Evolutionary conservation across 202 grass and related monocot species (phyloP).

Genomic region (Zizania palustris): DNA sequence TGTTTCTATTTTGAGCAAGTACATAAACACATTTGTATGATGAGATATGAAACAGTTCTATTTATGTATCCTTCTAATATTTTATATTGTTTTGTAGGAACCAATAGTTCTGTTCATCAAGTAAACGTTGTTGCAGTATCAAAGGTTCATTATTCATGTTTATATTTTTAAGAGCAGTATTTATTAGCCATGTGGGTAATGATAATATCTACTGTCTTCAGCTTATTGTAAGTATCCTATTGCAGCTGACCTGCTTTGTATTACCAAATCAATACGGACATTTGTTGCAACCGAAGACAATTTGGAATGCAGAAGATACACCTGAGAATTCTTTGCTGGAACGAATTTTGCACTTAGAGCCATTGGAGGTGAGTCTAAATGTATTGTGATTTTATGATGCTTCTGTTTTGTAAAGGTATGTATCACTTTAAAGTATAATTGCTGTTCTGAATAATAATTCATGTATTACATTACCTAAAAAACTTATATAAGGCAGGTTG

Average conservation of each 20-base stretch:
- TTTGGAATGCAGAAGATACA: slow-evolving; percentile 88
- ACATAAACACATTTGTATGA: slow-evolving; percentile 8
- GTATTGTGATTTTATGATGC: not conserved
- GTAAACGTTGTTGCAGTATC: slow-evolving; percentile 70
- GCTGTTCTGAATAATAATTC: slow-evolving; percentile 7
- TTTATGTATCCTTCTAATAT: slow-evolving; percentile 25
- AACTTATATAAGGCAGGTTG: not conserved
- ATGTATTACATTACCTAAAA: not conserved
- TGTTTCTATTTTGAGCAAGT: slow-evolving; percentile 27
- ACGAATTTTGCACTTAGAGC: slow-evolving; percentile 86
- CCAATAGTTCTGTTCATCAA: slow-evolving; percentile 82
- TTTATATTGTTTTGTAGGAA: slow-evolving; percentile 55
- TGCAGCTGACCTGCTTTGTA: slow-evolving; percentile 90
- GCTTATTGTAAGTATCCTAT: slow-evolving; percentile 36
- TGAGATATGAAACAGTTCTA: not conserved
- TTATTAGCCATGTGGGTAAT: not conserved
- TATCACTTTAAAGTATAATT: slow-evolving; percentile 11
- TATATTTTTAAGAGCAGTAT: not conserved
- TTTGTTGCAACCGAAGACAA: slow-evolving; percentile 92
- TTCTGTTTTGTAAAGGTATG: slow-evolving; percentile 3
- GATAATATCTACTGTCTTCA: slow-evolving; percentile 27
- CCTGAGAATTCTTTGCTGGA: slow-evolving; percentile 90
- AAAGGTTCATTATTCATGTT: slow-evolving; percentile 50
- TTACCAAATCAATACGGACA: slow-evolving; percentile 71
- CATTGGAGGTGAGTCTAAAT: slow-evolving; percentile 77